Base-by-base conservation (phyloP, 208 protist genomes). In the Leishmania tarentolae region DNA sequence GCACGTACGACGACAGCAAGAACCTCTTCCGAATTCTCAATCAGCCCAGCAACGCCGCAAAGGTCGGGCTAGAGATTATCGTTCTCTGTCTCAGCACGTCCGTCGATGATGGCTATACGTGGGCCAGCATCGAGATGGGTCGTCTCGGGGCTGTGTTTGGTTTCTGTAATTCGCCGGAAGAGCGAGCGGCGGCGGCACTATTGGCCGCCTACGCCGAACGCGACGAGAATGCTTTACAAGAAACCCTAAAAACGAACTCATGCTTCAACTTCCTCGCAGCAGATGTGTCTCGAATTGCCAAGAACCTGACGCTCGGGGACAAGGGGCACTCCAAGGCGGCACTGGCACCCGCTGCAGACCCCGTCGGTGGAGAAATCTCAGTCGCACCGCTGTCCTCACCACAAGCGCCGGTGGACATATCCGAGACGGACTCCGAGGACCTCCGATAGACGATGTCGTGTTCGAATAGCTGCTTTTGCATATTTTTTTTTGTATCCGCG, bases 51-150 rank as follows among this genome's bases (percentile, higher is more conserved):
- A 95, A 93, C 56, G 87, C 88, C 47, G 93, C 94, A 37, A 96
- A 96, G 84, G 82, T 84, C 3, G 92, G 88, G 13, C 83, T 97
- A 35, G 93, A 97, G 81, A 87, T 97, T 40, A 81, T 96, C 69
- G 84, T 91, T 17, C 63, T 93, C 81, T 93, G 87, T 66, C 83
- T 92, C 44, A 86, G 82, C 82, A 79, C 81, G 37, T 80, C 79
- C n/a, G 82, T 83, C 46, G 81, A 87, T 52, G 87, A 88, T 31
- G 89, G 88, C 44, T 82, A 87, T 79, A 87, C 91, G 44, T 93
- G 87, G 89, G 94, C 94, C n/a, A 85, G 74, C 50, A 87, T 92
- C 35, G 91, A 96, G 78, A 84, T 96, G 84, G 74, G 82, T 52
- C 75, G 80, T 13, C 82, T 97, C 42, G 72, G 83, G 11, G 76